A percentile compares a stretch with the other conserved stretches of the same genome.
Evolutionary conservation across 352 stramenopile species (phyloP).

Genomic region (Phytophthora crassamura): DNA sequence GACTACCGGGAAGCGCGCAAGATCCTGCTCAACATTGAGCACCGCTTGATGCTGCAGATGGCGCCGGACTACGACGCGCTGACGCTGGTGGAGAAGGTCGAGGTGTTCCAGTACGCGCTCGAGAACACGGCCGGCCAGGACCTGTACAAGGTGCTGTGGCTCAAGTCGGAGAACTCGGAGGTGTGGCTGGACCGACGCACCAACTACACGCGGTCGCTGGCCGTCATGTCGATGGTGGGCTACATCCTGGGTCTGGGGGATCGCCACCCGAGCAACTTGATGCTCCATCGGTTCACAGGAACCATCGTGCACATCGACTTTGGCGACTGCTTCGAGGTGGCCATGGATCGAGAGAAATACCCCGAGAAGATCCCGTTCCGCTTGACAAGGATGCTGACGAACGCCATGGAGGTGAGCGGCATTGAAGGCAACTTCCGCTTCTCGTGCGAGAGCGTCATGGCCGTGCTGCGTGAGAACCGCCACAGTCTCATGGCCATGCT

Average conservation of each 20-base stretch:
- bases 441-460: slow-evolving; percentile 98
- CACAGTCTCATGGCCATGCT: slow-evolving; percentile 99
- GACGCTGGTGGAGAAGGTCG: slow-evolving; percentile 98
- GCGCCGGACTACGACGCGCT: slow-evolving; percentile 96
- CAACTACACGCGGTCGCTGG: slow-evolving; percentile 97
- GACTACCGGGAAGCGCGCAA: slow-evolving; percentile 92
- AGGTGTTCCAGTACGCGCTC: slow-evolving; percentile 96
- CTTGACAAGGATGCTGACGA: slow-evolving; percentile 98
- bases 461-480: slow-evolving; percentile 96
- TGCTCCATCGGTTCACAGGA: slow-evolving; percentile 98
- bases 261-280: slow-evolving; percentile 99
- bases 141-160: slow-evolving; percentile 96
- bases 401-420: slow-evolving; percentile 98
- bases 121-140: slow-evolving; percentile 96
- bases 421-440: slow-evolving; percentile 99
- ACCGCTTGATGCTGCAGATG: slow-evolving; percentile 90
- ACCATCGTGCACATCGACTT: slow-evolving; percentile 98
- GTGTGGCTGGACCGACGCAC: slow-evolving; percentile 98
- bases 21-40: slow-evolving; percentile 95
- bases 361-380: slow-evolving; percentile 99
- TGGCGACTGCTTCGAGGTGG: slow-evolving; percentile 98
- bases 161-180: slow-evolving; percentile 98
- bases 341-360: slow-evolving; percentile 99
- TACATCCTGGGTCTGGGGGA: slow-evolving; percentile 99
- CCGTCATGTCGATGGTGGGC: slow-evolving; percentile 98